Percentiles rank a stretch among this genome's conserved stretches.
phyloP scores from a whole-genome alignment of 2,329 filamentous ascomycete species.

The Penicillium sp. region DNA sequence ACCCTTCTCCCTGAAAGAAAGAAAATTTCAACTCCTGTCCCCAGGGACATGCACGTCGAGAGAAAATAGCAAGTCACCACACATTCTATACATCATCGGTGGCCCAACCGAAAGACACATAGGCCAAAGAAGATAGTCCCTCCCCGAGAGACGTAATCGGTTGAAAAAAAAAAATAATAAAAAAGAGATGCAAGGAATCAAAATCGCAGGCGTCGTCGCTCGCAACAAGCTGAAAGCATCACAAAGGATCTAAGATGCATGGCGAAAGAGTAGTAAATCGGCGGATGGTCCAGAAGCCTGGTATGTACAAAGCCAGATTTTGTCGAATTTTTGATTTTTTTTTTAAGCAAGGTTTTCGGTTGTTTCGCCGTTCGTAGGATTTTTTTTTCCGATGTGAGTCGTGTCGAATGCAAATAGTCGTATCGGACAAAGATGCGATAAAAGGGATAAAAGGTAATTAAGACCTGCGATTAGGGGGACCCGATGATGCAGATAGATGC shows the following conservation, averaged over 20 bases:
- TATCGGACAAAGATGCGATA: slow-evolving; percentile 30
- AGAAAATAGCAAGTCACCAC: slow-evolving; percentile 33
- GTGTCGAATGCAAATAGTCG: slow-evolving; percentile 32
- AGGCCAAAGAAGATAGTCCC: slow-evolving; percentile 34
- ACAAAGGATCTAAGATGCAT: slow-evolving; percentile 33
- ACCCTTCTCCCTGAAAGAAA: slow-evolving; percentile 21
- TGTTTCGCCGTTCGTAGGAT: slow-evolving; percentile 26
- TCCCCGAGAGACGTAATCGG: slow-evolving; percentile 40
- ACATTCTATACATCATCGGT: slow-evolving; percentile 43
- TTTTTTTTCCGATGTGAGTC: slow-evolving; percentile 32
- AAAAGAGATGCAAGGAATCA: slow-evolving; percentile 34
- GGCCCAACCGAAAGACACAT: slow-evolving; percentile 26
- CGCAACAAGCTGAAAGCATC: slow-evolving; percentile 40
- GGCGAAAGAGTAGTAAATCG: slow-evolving; percentile 38
- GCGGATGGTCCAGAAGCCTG: slow-evolving; percentile 17
- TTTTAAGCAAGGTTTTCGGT: slow-evolving; percentile 9
- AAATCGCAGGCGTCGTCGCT: slow-evolving; percentile 44
- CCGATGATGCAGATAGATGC: slow-evolving; percentile 39
- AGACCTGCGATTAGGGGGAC: slow-evolving; percentile 34
- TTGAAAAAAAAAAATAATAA: slow-evolving; percentile 19
- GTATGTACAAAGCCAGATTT: slow-evolving; percentile 39
- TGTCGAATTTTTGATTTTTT: slow-evolving; percentile 22
- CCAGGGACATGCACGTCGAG: slow-evolving; percentile 35
- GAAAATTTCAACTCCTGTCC: slow-evolving; percentile 38
- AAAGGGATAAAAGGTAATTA: slow-evolving; percentile 30